Evolutionary conservation across 2,329 filamentous ascomycete genomes (phyloP).

Genomic region (Orbilia javanica): DNA sequence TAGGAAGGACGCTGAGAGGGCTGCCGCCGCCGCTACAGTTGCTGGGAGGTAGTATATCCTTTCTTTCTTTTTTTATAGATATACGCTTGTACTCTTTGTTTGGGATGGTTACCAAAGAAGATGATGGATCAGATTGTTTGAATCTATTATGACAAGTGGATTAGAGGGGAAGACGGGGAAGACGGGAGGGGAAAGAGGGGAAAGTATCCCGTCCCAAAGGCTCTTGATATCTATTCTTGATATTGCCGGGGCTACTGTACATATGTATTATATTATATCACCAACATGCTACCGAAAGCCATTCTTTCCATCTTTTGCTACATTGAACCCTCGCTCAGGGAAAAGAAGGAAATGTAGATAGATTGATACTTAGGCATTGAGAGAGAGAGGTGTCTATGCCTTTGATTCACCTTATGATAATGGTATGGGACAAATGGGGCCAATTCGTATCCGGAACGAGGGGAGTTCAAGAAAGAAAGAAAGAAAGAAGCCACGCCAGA

Average conservation of each 20-base stretch:
- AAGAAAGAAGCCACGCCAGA: not conserved
- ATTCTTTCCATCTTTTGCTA: not conserved
- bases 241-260: conserved; percentile 36
- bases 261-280: conserved; percentile 39
- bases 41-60: not conserved
- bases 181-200: too few relatives aligned
- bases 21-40: not conserved
- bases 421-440: not conserved
- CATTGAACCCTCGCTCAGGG: not conserved
- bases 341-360: not conserved
- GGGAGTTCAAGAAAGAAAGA: not conserved
- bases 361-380: too few relatives aligned
- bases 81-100: too few relatives aligned
- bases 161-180: not conserved
- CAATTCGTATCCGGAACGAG: not conserved
- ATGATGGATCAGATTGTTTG: not conserved
- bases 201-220: not conserved
- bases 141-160: not conserved
- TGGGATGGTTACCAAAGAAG: not conserved
- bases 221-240: not conserved
- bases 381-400: too few relatives aligned
- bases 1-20: conserved; percentile 64
- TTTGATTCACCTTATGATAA: not conserved
- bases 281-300: not conserved
- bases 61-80: too few relatives aligned